These are phyloP conservation scores for Betula pendula DNA, from an alignment of 306 rosid species.

Conservation along the genomic window DNA sequence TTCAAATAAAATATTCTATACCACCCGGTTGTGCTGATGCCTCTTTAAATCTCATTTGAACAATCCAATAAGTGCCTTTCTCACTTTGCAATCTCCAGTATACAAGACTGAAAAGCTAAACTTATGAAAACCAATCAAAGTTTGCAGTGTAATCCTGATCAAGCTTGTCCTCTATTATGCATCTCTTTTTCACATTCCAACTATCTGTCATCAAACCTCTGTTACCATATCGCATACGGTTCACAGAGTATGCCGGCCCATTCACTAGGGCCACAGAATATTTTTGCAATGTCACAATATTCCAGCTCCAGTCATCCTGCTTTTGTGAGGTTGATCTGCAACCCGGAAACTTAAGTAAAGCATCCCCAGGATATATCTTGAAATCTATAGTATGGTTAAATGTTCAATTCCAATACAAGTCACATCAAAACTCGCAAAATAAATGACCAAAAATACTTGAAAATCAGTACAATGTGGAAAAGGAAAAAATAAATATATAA, in stretches of 20 bases:
- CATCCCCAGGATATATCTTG: conserved; percentile 60
- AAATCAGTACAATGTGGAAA: conserved; percentile 7
- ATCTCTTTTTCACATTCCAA: conserved; percentile 24
- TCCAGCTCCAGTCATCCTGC: conserved; percentile 50
- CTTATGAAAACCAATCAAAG: conserved; percentile 17
- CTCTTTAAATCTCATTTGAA: conserved; percentile 26
- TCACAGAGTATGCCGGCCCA: conserved; percentile 38
- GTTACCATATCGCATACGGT: conserved; percentile 32
- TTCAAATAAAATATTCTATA: conserved; percentile 27
- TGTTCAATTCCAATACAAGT: conserved; percentile 32
- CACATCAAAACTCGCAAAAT: conserved; percentile 17
- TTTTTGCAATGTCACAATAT: conserved; percentile 31
- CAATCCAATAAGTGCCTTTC: conserved; percentile 25
- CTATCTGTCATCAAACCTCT: conserved; percentile 29
- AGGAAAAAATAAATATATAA: neutral
- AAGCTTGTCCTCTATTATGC: conserved; percentile 24
- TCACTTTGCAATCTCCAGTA: conserved; percentile 26
- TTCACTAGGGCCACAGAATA: conserved; percentile 41
- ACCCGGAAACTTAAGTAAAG: conserved; percentile 70
- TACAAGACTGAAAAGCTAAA: conserved; percentile 15
- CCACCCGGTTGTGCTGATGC: conserved; percentile 20
- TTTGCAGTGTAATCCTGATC: conserved; percentile 30
- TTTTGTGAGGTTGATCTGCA: conserved; percentile 59
- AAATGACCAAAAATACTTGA: conserved; percentile 12
- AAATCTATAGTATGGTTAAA: conserved; percentile 42